Conservation (phyloP, 495 filamentous ascomycete species). For the Podospora appendiculata region DNA sequence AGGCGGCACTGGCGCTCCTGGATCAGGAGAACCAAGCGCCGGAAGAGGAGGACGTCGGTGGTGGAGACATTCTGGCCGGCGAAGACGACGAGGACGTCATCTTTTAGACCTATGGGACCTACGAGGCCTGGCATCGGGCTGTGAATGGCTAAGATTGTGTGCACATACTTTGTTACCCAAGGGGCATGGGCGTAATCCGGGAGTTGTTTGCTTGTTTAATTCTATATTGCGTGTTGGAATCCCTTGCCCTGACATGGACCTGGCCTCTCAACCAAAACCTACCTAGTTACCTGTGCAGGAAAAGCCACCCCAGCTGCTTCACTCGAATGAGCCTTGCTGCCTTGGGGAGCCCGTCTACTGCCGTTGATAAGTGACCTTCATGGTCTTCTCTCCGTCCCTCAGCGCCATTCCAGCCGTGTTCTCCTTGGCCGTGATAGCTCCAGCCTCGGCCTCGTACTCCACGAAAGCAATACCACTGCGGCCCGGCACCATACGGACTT, state of each 20-base stretch:
- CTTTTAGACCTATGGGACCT: constrained; percentile 48
- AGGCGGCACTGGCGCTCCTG: constrained; percentile 10
- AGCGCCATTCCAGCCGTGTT: constrained; percentile 83
- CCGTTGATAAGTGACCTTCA: constrained; percentile 87
- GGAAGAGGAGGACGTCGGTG: constrained; percentile 34
- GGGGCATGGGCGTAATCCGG: constrained; percentile 15
- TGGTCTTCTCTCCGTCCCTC: constrained; percentile 55
- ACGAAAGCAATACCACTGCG: constrained; percentile 90
- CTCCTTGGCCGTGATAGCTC: constrained; percentile 93
- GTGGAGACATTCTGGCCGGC: constrained; percentile 67
- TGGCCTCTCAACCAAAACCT: not conserved
- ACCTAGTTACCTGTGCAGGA: not conserved
- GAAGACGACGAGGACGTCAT: constrained; percentile 93
- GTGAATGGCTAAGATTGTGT: constrained; percentile 4
- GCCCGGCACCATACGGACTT: constrained; percentile 81
- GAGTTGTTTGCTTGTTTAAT: constrained; percentile 10
- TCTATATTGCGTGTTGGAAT: constrained; percentile 13
- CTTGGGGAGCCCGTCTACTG: constrained; percentile 42
- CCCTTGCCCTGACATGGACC: not conserved
- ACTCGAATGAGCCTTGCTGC: too few species aligned
- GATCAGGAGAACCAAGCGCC: constrained; percentile 37
- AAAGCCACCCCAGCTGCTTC: not conserved
- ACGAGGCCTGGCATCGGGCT: not conserved
- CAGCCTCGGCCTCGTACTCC: constrained; percentile 85
- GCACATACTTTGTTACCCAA: constrained; percentile 4